These are phyloP conservation scores for Leishmania aethiopica DNA, from an alignment of 208 protist genomes.

Conservation along the genomic window DNA sequence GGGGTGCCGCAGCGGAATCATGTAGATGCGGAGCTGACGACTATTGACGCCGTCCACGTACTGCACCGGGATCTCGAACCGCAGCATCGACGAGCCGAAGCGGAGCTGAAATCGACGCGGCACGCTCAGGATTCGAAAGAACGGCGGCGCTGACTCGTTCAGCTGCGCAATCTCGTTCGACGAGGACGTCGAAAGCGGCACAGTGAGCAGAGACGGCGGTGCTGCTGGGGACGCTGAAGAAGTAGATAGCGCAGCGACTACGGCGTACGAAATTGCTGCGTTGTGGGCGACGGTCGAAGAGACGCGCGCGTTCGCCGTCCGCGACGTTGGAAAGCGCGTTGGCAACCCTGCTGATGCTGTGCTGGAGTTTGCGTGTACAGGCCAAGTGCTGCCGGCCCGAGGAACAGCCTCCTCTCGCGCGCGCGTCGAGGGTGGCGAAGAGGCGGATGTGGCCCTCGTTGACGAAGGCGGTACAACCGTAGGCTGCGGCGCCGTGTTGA, in stretches of 20 bases:
- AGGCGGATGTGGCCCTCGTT: neutral
- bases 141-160: conserved; percentile 63
- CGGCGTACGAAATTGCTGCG: neutral
- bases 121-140: conserved; percentile 59
- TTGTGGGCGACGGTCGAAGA: conserved; percentile 8
- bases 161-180: conserved; percentile 45
- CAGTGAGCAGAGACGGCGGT: neutral
- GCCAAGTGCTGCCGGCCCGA: neutral
- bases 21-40: conserved; percentile 63
- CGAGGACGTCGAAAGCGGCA: neutral
- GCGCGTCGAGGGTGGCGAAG: neutral
- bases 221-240: neutral
- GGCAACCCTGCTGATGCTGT: neutral
- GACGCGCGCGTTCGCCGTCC: conserved; percentile 2
- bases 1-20: conserved; percentile 64
- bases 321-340: neutral
- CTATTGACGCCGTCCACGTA: conserved; percentile 52
- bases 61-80: conserved; percentile 69
- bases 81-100: conserved; percentile 62
- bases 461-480: neutral
- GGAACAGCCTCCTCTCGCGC: neutral
- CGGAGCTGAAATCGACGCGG: conserved; percentile 60
- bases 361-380: neutral
- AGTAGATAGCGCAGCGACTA: neutral
- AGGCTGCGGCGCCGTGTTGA: neutral